A percentile compares a stretch with the other conserved stretches of the same genome.
These are phyloP conservation scores for Phallus indusiatus DNA, from an alignment of 768 basidiomycete genomes.

Conservation along the genomic window DNA sequence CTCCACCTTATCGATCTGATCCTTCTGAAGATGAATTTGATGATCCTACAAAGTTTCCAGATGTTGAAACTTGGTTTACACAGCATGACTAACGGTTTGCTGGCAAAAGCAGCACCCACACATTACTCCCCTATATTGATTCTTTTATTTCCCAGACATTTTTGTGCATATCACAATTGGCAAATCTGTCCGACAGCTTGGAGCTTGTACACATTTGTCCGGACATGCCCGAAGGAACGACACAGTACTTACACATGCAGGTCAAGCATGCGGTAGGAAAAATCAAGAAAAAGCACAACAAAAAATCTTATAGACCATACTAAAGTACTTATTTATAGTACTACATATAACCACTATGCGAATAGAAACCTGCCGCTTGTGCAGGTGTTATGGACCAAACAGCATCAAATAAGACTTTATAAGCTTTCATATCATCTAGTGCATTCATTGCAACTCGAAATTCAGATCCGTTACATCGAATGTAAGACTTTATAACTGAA, in stretches of 20 bases:
- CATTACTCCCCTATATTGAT: not conserved
- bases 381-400: not conserved
- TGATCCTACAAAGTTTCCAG: too few species aligned
- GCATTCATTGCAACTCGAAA: not conserved
- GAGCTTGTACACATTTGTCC: too few species aligned
- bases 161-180: not conserved
- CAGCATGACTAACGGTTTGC: too few species aligned
- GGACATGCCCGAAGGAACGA: too few species aligned
- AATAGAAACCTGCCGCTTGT: not conserved
- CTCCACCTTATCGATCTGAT: not conserved
- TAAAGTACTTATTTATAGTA: not conserved
- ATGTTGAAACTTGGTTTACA: too few species aligned
- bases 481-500: conserved; percentile 25
- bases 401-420: not conserved
- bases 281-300: not conserved
- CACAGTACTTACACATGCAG: not conserved
- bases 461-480: conserved; percentile 16
- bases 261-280: not conserved
- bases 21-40: not conserved
- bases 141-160: not conserved
- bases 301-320: not conserved
- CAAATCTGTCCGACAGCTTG: not conserved
- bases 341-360: not conserved
- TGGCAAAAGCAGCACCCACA: not conserved
- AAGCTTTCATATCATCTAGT: not conserved